Base-by-base conservation (phyloP, 208 protist species). In the Acanthamoeba royreba region DNA sequence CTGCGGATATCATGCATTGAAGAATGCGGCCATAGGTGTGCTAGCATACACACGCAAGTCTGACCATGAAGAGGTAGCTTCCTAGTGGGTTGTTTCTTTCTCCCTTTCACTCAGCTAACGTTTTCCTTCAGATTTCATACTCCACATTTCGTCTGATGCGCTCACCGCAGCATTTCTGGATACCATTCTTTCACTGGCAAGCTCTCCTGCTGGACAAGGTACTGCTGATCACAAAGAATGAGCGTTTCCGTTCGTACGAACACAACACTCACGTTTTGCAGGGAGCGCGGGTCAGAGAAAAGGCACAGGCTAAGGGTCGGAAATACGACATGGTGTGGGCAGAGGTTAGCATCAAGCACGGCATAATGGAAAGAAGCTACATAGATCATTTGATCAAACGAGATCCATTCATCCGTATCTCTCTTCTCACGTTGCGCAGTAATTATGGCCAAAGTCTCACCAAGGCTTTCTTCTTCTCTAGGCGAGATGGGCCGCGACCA, bases 311-410 rank as follows among this genome's bases (percentile, higher is more conserved):
- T 33, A 2, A 33, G 19, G 42, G 45, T 15, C 17, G 77, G 0
- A 86, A 86, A 19, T 49, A 28, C 43, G 77, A 86, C 43, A 40
- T 86, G 11, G 77, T 86, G 4, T 86, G 77, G 77, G 46, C 33
- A 31, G 77, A 86, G 13, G 31, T 42, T 31, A 86, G 35, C 77
- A 38, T 86, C 40, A 86, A 86, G 43, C 42, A 55, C 77, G 77
- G 77, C 28, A 86, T 86, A 11, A 86, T 86, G 77, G 77, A 86
- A 19, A 25, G 77, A 9, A 86, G 55, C 77, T 86, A 86, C 77
- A 55, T 86, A 9, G 45, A 58, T 45, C 35, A 17, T 31, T 55
- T 86, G 31, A 2, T 55, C 5, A 49, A 53, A 35, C 43, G 13
- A n/a, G 77, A 86, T 35, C 19, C 7, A 38, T 55, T 86, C 43